Evolutionary conservation across 1,284 basidiomycete genomes (phyloP).

Genomic region (Afroboletus lepidellus): DNA sequence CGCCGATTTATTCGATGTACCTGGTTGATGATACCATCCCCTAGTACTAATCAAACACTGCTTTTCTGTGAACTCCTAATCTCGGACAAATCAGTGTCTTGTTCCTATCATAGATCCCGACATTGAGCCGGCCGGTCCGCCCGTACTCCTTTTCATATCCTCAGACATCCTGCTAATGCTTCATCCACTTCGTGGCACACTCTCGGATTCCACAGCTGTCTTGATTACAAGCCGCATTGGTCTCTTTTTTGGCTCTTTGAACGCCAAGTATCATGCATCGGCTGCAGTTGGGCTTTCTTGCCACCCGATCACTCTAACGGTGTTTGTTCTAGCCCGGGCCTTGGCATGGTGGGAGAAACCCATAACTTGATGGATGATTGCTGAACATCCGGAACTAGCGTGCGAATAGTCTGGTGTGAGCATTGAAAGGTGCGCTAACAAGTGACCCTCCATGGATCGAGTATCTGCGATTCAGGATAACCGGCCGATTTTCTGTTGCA

Average conservation of each 20-base stretch:
- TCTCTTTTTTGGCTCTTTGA: slow-evolving; percentile 1
- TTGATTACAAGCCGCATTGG: slow-evolving; percentile 3
- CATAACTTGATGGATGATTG: slow-evolving; percentile 1
- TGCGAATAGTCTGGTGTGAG: not conserved
- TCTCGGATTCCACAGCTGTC: slow-evolving; percentile 30
- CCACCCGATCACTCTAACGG: slow-evolving; percentile 3
- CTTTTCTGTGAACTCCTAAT: slow-evolving; percentile 6
- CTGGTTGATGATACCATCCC: slow-evolving; percentile 22
- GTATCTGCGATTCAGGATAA: not conserved
- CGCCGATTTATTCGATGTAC: slow-evolving; percentile 20
- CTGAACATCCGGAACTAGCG: not conserved
- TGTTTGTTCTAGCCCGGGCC: slow-evolving; percentile 4
- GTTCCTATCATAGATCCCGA: slow-evolving; percentile 1
- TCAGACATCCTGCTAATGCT: slow-evolving; percentile 23
- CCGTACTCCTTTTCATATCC: slow-evolving; percentile 15
- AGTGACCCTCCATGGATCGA: not conserved
- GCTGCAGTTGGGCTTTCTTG: slow-evolving; percentile 1
- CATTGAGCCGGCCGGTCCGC: not conserved
- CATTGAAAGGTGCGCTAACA: not conserved
- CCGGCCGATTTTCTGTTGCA: not conserved
- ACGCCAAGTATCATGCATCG: not conserved
- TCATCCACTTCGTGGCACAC: slow-evolving; percentile 32
- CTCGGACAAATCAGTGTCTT: slow-evolving; percentile 1
- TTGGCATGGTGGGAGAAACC: not conserved
- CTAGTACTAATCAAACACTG: slow-evolving; percentile 12